Base-by-base conservation (phyloP, 768 basidiomycete genomes). In the Cytidiella melzeri region DNA sequence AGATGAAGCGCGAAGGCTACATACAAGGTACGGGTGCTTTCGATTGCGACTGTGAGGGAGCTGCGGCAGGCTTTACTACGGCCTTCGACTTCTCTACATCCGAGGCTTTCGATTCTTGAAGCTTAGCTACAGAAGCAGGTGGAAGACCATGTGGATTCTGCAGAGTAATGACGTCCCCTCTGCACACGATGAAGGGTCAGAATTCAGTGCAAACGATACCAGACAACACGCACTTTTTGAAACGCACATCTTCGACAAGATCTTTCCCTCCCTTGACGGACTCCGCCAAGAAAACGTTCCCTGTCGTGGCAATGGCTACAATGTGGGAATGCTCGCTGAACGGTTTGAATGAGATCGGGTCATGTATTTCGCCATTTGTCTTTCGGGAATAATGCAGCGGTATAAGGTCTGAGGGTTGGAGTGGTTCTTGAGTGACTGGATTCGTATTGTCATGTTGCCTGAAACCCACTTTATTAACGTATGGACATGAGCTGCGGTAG, bases 291-390 rank as follows among this genome's bases (percentile, higher is more conserved):
- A 88, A 98, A 12, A 98, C 92, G 62, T 96, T 96, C 13, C 92
- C 93, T 0, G 92, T 92, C 0, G 82, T 85, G 5, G 84, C 83
- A 56, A 96, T 83, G 37, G 90, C 88, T 30, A 92, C 89, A 48
- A 99, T 89, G 62, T 97, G 89, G 1, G 95, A 94, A 64, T 98
- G 95, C 54, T 95, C 87, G 62, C 78, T 93, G 75, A 99, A 96
- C 2, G 90, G 87, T 65, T 97, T 98, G 79, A 95, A 99, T 3
- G 92, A 92, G 39, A 99, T 92, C 0, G 96, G 96, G 64, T 99
- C 96, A 64, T 96, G 86, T 11, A 90, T 80, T 65, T 92, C 87
- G 34, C 87, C 87, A 21, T 91, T 81, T 2, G 87, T 72, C 65
- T 94, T 94, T 53, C 91, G 76, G 1, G 84, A 80, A 60, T 92